Evolutionary conservation across 495 filamentous ascomycete genomes (phyloP).

Genomic region (Hyaloscypha variabilis): DNA sequence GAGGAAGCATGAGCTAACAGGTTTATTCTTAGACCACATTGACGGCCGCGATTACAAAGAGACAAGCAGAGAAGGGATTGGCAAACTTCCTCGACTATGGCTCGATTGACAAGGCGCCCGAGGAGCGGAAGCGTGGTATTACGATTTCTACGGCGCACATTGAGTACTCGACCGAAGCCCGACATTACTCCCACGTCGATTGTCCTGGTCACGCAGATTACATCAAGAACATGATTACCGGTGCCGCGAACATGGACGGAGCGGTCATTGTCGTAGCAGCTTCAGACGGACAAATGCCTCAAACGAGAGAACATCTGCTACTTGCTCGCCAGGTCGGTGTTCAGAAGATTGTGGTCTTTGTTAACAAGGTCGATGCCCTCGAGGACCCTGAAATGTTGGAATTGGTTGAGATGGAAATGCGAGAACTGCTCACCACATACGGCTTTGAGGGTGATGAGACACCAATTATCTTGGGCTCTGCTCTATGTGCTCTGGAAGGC

Average conservation of each 20-base stretch:
- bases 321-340: constrained; percentile 98
- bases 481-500: constrained; percentile 90
- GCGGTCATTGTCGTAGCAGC: constrained; percentile 98
- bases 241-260: constrained; percentile 99
- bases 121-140: constrained; percentile 99
- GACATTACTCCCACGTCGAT: constrained; percentile 99
- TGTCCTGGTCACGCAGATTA: constrained; percentile 99
- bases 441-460: constrained; percentile 98
- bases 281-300: constrained; percentile 99
- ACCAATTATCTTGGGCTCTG: constrained; percentile 94
- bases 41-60: constrained; percentile 97
- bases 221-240: constrained; percentile 99
- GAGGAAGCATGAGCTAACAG: constrained; percentile 22
- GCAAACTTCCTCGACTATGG: constrained; percentile 96
- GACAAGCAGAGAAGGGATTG: constrained; percentile 89
- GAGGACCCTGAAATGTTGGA: constrained; percentile 99
- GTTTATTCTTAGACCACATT: constrained; percentile 81
- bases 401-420: constrained; percentile 99
- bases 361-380: constrained; percentile 97
- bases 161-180: constrained; percentile 87
- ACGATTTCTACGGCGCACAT: constrained; percentile 98
- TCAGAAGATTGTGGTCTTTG: constrained; percentile 96
- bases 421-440: constrained; percentile 87
- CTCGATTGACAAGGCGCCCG: constrained; percentile 97
- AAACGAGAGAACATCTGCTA: constrained; percentile 97